Base-by-base conservation (phyloP, 441 rosid species). In the Jatropha podagrica region DNA sequence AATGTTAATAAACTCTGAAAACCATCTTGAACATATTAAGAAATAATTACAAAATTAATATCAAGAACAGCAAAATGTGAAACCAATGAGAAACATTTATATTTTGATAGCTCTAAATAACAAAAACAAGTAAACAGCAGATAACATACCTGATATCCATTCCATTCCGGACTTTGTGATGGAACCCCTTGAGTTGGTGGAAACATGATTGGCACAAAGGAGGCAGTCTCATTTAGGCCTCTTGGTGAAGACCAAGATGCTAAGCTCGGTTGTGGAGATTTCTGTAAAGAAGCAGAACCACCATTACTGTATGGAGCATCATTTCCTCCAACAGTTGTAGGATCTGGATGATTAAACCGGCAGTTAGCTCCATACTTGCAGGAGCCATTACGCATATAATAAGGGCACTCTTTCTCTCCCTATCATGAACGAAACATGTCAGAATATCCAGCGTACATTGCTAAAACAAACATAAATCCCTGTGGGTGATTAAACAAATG, bases 291-390 rank as follows among this genome's bases (percentile, higher is more conserved):
- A 79, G 85, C 77, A 77, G 90, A 83, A 76, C 88, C 90, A 76
- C 87, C 94, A 83, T 85, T 87, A 71, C 77, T 83, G 77, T 77
- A 85, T 73, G 87, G 83, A 69, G 86, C 77, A 51, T 91, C 93
- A 65, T 77, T 77, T 58, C 82, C 88, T 74, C 88, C 88, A 4
- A 78, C 81, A 76, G 86, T 74, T 40, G 91, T 83, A 44, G 96
- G 98, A 81, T 94, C 96, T 27, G 99, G 99, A 88, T 96, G 99
- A 82, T 88, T 88, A 76, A 90, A 96, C 78, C 82, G 87, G 88
- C 99, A 96, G 80, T 79, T 90, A 62, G 89, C 76, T 73, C 92
- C 97, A 81, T 73, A 96, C 79, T 92, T 96, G 88, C 99, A 96
- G 76, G 98, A 91, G 76, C 94, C 98, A 75, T 84, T 91, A 58